Conservation (phyloP, 768 basidiomycete genomes). For the Boletus rubescentipes region DNA sequence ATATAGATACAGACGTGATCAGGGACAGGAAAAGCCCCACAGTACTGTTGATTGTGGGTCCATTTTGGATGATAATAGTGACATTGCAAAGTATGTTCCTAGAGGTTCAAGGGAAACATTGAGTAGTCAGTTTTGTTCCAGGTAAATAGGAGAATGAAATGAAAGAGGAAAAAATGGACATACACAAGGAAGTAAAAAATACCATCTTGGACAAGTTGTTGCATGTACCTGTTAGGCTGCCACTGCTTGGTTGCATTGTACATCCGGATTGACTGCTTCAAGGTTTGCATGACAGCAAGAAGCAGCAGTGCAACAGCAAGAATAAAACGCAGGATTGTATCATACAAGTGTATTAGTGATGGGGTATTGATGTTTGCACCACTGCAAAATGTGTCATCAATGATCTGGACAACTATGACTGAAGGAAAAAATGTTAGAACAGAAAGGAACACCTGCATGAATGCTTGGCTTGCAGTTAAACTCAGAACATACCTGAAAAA, state of each 20-base stretch:
- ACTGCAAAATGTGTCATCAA: too few species aligned
- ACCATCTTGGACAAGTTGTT: not conserved
- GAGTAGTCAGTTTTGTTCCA: not conserved
- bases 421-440: too few species aligned
- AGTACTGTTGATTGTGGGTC: too few species aligned
- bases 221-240: conserved; percentile 10
- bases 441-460: too few species aligned
- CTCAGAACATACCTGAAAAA: not conserved
- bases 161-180: too few species aligned
- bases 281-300: not conserved
- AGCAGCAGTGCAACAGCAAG: not conserved
- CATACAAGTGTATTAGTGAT: not conserved
- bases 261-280: not conserved
- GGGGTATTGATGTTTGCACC: too few species aligned
- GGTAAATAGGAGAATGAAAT: too few species aligned
- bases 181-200: conserved; percentile 9
- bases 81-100: not conserved
- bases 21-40: too few species aligned
- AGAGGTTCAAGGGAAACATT: too few species aligned
- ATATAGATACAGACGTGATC: too few species aligned
- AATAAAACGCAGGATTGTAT: not conserved
- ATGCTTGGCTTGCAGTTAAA: not conserved
- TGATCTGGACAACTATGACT: too few species aligned
- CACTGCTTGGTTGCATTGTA: conserved; percentile 3
- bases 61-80: too few species aligned